Conservation (phyloP, 306 rosid genomes). For the Trifolium pratense region DNA sequence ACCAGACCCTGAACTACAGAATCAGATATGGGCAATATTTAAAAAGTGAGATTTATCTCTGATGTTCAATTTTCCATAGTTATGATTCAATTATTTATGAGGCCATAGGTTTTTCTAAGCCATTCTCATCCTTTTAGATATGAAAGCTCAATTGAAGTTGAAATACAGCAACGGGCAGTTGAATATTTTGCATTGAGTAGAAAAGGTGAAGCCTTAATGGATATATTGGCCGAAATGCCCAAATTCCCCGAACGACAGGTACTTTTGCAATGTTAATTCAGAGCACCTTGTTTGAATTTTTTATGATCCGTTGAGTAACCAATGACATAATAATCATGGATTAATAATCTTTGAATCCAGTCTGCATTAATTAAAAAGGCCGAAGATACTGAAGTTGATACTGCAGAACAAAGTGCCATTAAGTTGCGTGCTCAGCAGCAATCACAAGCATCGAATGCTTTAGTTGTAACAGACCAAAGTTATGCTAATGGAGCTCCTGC, state of each 20-base stretch:
- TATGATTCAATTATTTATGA: constrained; percentile 28
- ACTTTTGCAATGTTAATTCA: constrained; percentile 41
- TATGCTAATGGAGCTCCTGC: constrained; percentile 73
- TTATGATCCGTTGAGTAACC: constrained; percentile 37
- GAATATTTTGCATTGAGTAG: constrained; percentile 92
- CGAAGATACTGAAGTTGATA: constrained; percentile 89
- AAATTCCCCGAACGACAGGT: constrained; percentile 99
- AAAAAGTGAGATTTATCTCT: constrained; percentile 72
- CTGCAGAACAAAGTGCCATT: constrained; percentile 96
- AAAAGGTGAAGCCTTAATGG: constrained; percentile 86
- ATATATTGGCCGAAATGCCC: constrained; percentile 98
- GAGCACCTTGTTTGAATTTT: constrained; percentile 37
- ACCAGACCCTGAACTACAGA: constrained; percentile 94
- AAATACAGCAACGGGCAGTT: constrained; percentile 97
- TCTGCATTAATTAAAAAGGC: constrained; percentile 94
- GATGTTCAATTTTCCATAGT: constrained; percentile 20
- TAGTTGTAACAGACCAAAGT: constrained; percentile 85
- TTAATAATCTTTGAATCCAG: constrained; percentile 54
- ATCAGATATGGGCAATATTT: constrained; percentile 93
- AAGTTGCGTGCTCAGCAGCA: constrained; percentile 86
- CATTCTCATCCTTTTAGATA: constrained; percentile 60
- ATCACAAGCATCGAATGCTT: constrained; percentile 79
- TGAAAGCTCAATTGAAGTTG: constrained; percentile 98
- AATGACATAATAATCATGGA: constrained; percentile 15
- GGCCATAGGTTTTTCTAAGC: constrained; percentile 44